These are phyloP conservation scores for Gossypium australe DNA, from an alignment of 345 rosid genomes.

Conservation along the genomic window DNA sequence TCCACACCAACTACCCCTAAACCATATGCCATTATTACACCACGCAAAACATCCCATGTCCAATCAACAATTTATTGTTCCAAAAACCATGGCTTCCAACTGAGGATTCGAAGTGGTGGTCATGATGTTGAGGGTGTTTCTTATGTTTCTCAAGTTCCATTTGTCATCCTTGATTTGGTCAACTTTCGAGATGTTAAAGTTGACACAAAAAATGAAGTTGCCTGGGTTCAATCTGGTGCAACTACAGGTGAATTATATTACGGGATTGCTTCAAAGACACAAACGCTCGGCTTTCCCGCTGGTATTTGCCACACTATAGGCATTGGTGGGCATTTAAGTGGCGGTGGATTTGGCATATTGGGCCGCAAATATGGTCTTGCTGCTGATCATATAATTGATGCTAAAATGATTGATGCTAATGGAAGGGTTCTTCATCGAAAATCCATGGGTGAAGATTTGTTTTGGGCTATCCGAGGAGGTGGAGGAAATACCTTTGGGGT, in stretches of 20 bases:
- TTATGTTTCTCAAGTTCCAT: background rate
- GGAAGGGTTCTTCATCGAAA: constrained; percentile 3
- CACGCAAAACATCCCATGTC: background rate
- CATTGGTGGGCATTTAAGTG: background rate
- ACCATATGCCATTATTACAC: background rate
- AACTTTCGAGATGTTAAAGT: background rate
- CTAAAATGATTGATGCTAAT: background rate
- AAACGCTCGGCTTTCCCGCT: background rate
- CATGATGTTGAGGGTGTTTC: constrained; percentile 12
- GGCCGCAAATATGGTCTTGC: constrained; percentile 5
- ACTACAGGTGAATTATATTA: constrained; percentile 3
- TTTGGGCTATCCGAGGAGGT: constrained; percentile 13
- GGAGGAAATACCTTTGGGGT: background rate
- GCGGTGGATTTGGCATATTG: background rate
- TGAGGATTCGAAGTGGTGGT: constrained; percentile 6
- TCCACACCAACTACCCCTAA: background rate
- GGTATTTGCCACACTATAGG: constrained; percentile 6
- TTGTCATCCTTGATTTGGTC: constrained; percentile 1
- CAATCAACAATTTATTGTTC: constrained; percentile 2
- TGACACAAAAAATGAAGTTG: background rate
- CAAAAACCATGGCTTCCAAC: background rate
- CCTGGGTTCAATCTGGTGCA: constrained; percentile 3
- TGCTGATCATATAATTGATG: constrained; percentile 6
- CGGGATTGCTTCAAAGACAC: background rate
- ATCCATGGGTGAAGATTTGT: constrained; percentile 14